A percentile compares a stretch with the other conserved stretches of the same genome.
Evolutionary conservation across 495 filamentous ascomycete species (phyloP).

Genomic region (Clohesyomyces aquaticus): DNA sequence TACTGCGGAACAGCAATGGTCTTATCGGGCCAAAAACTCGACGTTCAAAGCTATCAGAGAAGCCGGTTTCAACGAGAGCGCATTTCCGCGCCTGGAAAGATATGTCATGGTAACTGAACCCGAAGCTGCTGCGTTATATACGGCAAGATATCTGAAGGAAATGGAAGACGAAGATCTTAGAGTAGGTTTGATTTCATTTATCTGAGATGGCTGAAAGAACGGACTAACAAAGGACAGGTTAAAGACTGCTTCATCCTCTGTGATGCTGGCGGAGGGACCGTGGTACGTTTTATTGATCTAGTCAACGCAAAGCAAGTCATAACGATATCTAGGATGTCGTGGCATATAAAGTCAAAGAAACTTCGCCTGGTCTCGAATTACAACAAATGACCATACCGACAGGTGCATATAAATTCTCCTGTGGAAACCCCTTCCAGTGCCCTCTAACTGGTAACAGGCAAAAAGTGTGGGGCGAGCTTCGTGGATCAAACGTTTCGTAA

Average conservation of each 20-base stretch:
- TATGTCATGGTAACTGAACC: constrained; percentile 23
- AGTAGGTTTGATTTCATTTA: not conserved
- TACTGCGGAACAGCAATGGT: constrained; percentile 9
- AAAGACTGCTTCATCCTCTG: constrained; percentile 25
- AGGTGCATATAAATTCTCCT: not conserved
- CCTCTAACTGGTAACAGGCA: not conserved
- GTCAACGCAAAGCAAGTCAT: not conserved
- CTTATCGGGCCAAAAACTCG: constrained; percentile 24
- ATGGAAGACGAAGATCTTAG: not conserved
- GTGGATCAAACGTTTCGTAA: constrained; percentile 20
- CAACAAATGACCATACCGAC: constrained; percentile 6
- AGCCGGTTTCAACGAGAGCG: constrained; percentile 23
- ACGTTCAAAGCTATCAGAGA: constrained; percentile 20
- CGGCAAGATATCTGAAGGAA: constrained; percentile 13
- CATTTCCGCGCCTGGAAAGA: constrained; percentile 4
- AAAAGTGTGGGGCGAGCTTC: constrained; percentile 31
- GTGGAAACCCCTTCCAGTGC: not conserved
- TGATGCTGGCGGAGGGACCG: constrained; percentile 32
- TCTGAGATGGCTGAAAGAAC: not conserved
- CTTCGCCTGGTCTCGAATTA: constrained; percentile 13
- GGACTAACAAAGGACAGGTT: not conserved
- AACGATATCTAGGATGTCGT: constrained; percentile 15
- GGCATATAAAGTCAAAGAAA: constrained; percentile 15
- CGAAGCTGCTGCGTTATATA: constrained; percentile 32
- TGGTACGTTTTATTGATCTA: not conserved